These are phyloP conservation scores for Tulasnella sp. DNA, from an alignment of 768 basidiomycete species.

Conservation along the genomic window DNA sequence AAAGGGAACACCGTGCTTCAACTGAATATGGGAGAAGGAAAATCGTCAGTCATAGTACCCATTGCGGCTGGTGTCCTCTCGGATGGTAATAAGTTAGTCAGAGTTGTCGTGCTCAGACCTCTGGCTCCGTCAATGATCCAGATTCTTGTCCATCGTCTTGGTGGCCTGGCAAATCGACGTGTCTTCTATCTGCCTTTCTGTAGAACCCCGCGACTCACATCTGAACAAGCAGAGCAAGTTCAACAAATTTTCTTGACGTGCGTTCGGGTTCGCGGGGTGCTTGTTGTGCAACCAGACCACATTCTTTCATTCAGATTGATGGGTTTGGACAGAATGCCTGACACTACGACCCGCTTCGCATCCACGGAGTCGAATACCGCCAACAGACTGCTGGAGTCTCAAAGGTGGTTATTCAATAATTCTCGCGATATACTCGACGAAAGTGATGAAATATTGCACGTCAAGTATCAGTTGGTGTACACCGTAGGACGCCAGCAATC, in stretches of 20 bases:
- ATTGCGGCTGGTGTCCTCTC: conserved; percentile 31
- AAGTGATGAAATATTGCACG: conserved; percentile 27
- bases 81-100: conserved; percentile 32
- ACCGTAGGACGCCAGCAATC: conserved; percentile 6
- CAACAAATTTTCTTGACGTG: conserved; percentile 30
- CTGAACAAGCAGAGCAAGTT: conserved; percentile 22
- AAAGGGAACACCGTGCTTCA: conserved; percentile 32
- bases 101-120: conserved; percentile 37
- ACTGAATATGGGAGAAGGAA: conserved; percentile 49
- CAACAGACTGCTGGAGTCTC: conserved; percentile 14
- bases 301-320: conserved; percentile 39
- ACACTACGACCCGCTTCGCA: background rate
- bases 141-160: too few relatives aligned
- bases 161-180: too few relatives aligned
- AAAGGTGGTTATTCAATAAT: conserved; percentile 19
- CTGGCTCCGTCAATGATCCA: conserved; percentile 37
- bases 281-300: conserved; percentile 42
- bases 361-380: too few relatives aligned
- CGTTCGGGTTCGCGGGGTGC: conserved; percentile 29
- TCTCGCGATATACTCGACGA: conserved; percentile 35
- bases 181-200: too few relatives aligned
- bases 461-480: conserved; percentile 13
- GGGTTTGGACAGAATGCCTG: conserved; percentile 28
- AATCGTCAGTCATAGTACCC: conserved; percentile 41
- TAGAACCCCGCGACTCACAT: conserved; percentile 29